Percentiles rank a stretch among this genome's conserved stretches.
These are phyloP conservation scores for Chaetomidium leptoderma DNA, from an alignment of 495 filamentous ascomycete genomes.

Conservation along the genomic window DNA sequence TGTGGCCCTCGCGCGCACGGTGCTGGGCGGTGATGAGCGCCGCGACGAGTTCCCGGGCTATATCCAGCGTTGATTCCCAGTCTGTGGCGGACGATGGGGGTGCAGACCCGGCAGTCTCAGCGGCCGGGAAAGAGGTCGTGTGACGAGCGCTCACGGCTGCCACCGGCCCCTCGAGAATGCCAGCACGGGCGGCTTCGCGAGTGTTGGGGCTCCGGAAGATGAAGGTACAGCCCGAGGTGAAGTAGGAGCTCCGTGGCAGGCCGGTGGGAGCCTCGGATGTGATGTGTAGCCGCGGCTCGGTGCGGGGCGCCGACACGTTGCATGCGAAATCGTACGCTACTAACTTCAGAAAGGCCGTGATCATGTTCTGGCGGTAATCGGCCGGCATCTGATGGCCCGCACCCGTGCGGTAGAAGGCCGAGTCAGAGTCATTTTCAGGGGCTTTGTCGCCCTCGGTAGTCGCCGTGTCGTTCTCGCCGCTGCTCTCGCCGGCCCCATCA, in stretches of 20 bases:
- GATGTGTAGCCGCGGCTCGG: constrained; percentile 59
- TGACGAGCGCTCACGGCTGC: constrained; percentile 56
- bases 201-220: constrained; percentile 66
- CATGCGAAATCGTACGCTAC: constrained; percentile 76
- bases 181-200: constrained; percentile 62
- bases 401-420: constrained; percentile 46
- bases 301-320: constrained; percentile 58
- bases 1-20: constrained; percentile 63
- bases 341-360: constrained; percentile 71
- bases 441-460: constrained; percentile 17
- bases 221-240: constrained; percentile 50
- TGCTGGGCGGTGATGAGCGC: constrained; percentile 79
- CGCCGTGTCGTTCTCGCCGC: constrained; percentile 26
- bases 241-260: constrained; percentile 43
- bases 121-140: constrained; percentile 45
- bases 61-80: constrained; percentile 57
- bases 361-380: constrained; percentile 63
- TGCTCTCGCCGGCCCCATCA: constrained; percentile 11
- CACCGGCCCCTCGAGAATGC: constrained; percentile 73
- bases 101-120: constrained; percentile 21
- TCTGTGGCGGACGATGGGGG: constrained; percentile 11
- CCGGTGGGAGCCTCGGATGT: constrained; percentile 49
- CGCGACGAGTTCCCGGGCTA: constrained; percentile 68
- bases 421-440: constrained; percentile 9
- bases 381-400: constrained; percentile 70